phyloP scores from a whole-genome alignment of 1,139 yeast genomes.

The Diutina ranongensis region DNA sequence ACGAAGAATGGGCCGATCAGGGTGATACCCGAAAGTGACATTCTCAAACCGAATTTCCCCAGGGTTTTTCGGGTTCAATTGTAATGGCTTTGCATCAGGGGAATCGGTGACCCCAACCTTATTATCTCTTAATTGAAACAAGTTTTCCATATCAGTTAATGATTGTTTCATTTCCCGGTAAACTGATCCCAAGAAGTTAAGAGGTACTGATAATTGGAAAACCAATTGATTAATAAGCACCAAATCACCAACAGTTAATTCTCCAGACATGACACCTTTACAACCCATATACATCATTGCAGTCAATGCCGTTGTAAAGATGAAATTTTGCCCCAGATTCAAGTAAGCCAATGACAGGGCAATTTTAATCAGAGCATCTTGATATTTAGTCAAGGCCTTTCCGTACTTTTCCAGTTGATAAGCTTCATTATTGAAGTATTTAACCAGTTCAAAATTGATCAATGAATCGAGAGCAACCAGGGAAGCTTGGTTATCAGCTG shows the following conservation, averaged over 20 bases:
- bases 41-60: slow-evolving; percentile 85
- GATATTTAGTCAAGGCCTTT: slow-evolving; percentile 61
- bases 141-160: slow-evolving; percentile 81
- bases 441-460: slow-evolving; percentile 89
- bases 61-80: slow-evolving; percentile 24
- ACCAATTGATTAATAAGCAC: slow-evolving; percentile 95
- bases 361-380: slow-evolving; percentile 73
- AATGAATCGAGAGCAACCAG: slow-evolving; percentile 88
- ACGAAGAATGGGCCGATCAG: slow-evolving; percentile 72
- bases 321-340: slow-evolving; percentile 86
- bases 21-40: slow-evolving; percentile 86
- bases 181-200: slow-evolving; percentile 89
- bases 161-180: slow-evolving; percentile 92
- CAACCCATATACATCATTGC: slow-evolving; percentile 99
- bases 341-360: slow-evolving; percentile 87
- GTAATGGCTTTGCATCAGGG: slow-evolving; percentile 50
- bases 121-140: slow-evolving; percentile 72
- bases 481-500: slow-evolving; percentile 92
- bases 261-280: slow-evolving; percentile 74
- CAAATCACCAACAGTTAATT: slow-evolving; percentile 85
- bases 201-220: slow-evolving; percentile 88
- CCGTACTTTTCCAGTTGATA: slow-evolving; percentile 77
- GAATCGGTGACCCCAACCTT: slow-evolving; percentile 54
- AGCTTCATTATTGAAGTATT: slow-evolving; percentile 82
- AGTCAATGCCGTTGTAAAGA: slow-evolving; percentile 85